These are phyloP conservation scores for Fusarium odoratissimum DNA, from an alignment of 2,329 filamentous ascomycete species.

Conservation along the genomic window DNA sequence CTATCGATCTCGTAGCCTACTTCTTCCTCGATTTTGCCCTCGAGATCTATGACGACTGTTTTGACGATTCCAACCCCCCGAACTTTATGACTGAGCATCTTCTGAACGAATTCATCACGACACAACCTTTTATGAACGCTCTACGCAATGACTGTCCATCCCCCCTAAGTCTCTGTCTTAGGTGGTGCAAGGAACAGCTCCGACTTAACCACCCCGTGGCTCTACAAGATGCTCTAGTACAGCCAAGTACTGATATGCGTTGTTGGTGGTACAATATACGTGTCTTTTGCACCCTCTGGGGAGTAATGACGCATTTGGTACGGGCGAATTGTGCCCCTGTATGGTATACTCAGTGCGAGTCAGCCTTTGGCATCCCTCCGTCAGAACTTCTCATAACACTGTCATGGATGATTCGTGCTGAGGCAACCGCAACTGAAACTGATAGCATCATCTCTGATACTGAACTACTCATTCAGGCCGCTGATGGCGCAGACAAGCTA, in stretches of 20 bases:
- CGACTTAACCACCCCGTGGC: constrained; percentile 22
- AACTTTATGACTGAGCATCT: constrained; percentile 28
- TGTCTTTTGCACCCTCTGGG: constrained; percentile 43
- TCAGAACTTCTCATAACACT: constrained; percentile 43
- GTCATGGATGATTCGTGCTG: constrained; percentile 41
- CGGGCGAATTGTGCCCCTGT: constrained; percentile 21
- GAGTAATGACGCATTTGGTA: constrained; percentile 29
- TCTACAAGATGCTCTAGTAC: constrained; percentile 23
- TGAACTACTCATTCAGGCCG: constrained; percentile 26
- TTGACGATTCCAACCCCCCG: constrained; percentile 1
- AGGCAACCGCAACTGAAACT: neutral
- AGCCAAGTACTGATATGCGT: constrained; percentile 9
- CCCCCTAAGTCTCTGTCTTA: constrained; percentile 28
- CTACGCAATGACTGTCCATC: constrained; percentile 7
- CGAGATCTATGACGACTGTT: constrained; percentile 33
- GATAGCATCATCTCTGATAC: neutral
- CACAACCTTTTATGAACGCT: constrained; percentile 28
- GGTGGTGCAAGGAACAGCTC: constrained; percentile 41
- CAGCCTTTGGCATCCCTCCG: constrained; percentile 40
- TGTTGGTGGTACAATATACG: constrained; percentile 41
- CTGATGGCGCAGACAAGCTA: constrained; percentile 15
- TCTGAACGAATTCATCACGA: constrained; percentile 37
- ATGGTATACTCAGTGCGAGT: constrained; percentile 40
- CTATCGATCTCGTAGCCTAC: constrained; percentile 40
- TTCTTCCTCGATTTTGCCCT: constrained; percentile 36